A percentile compares a stretch with the other conserved stretches of the same genome.
Evolutionary conservation across 148 eudicot species (phyloP).

Genomic region (Cornus suecica): DNA sequence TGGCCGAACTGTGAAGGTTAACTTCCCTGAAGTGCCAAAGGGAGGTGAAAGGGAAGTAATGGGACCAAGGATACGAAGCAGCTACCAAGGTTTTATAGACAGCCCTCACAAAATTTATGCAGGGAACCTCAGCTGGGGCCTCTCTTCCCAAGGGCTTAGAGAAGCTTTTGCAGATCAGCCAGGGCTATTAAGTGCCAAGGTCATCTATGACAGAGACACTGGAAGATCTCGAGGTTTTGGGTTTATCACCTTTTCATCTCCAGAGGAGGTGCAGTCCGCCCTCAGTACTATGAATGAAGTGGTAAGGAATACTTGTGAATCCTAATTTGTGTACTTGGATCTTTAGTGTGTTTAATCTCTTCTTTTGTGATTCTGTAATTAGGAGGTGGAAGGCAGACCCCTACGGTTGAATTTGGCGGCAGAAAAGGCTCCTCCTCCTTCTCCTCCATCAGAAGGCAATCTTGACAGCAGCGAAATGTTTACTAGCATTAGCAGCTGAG

Average conservation of each 20-base stretch:
- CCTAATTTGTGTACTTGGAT: background rate
- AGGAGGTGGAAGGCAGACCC: conserved; percentile 84
- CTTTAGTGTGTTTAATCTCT: background rate
- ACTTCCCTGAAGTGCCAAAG: conserved; percentile 92
- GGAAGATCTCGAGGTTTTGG: conserved; percentile 92
- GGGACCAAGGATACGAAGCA: conserved; percentile 50
- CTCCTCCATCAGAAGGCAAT: conserved; percentile 19
- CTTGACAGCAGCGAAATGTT: conserved; percentile 30
- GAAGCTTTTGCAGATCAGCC: conserved; percentile 63
- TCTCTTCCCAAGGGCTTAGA: conserved; percentile 64
- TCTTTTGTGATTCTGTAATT: conserved; percentile 4
- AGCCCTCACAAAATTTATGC: conserved; percentile 86
- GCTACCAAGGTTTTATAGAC: conserved; percentile 56
- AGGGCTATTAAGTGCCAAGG: conserved; percentile 74
- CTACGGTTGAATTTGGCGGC: conserved; percentile 61
- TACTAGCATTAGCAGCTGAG: conserved; percentile 25
- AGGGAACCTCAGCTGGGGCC: conserved; percentile 75
- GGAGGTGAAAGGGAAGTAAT: conserved; percentile 84
- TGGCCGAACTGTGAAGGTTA: conserved; percentile 81
- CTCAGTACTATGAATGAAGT: conserved; percentile 67
- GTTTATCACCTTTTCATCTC: conserved; percentile 66
- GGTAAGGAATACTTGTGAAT: conserved; percentile 34
- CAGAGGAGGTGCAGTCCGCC: conserved; percentile 66
- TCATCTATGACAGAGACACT: conserved; percentile 63
- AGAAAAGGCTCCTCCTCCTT: conserved; percentile 36